Evolutionary conservation across 768 basidiomycete genomes (phyloP), one percentile per base, ranked within the genome.

Genomic region (Psilocybe tampanensis): DNA sequence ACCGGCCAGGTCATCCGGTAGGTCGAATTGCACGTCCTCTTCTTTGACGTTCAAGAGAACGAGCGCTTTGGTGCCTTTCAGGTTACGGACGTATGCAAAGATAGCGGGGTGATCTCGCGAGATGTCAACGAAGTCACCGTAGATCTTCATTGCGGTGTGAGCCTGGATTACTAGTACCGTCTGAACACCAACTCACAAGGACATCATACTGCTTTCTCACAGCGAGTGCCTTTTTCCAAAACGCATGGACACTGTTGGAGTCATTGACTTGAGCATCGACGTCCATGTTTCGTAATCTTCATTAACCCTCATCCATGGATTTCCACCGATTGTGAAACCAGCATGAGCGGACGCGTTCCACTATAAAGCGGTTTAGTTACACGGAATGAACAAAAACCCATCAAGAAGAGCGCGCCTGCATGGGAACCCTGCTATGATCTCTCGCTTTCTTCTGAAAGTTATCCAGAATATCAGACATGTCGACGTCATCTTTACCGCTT

Each of bases 221-320:
- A 15, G 54, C 60, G 29, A 90, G 64, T 8, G 86, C 80, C 18
- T 70, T 68, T 66, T 84, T 85, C 79, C 83, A 92, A 67, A 90
- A 91, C 2, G 74, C 64, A 44, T 74, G 74, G 2, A 88, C 85
- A 62, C 85, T 88, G n/a, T 73, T 61, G 0, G 71, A 61, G 55
- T 89, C 81, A 0, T 64, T 59, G 15, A 74, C 39, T 68, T 90
- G 83, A 12, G 65, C 68, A 1, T 62, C 74, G 15, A 75, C 86
- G 61, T 89, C 80, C 85, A 88, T 0, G 60, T 58, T n/a, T 60
- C 54, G 64, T 83, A 88, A 62, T 90, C 87, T 36, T 88, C 86
- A 62, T 89, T 86, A 7, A 87, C 81, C 22, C 86, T 76, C 87
- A 90, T 90, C 89, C 88, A 92, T 0, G 89, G 88, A 2, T 68